These are phyloP conservation scores for Colletotrichum sojae DNA, from an alignment of 2,329 filamentous ascomycete genomes.

Conservation along the genomic window DNA sequence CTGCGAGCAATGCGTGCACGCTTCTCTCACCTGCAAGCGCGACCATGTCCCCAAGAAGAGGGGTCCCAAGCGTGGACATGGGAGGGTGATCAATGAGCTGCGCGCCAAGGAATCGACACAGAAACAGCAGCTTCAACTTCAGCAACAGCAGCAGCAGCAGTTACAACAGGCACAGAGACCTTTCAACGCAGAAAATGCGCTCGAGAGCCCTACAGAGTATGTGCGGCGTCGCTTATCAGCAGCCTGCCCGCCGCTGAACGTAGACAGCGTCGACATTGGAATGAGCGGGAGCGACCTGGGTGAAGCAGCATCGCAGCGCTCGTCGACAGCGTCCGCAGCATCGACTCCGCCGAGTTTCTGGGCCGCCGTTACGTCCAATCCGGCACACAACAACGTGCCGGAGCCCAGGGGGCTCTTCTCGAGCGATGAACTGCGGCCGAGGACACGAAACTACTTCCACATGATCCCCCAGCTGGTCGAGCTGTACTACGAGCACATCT, in stretches of 20 bases:
- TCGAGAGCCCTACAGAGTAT: slow-evolving; percentile 53
- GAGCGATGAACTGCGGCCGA: slow-evolving; percentile 60
- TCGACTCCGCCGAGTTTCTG: slow-evolving; percentile 48
- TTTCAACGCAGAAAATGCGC: slow-evolving; percentile 36
- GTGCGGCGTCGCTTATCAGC: slow-evolving; percentile 42
- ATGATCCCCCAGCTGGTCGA: slow-evolving; percentile 70
- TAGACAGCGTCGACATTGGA: slow-evolving; percentile 40
- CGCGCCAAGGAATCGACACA: slow-evolving; percentile 60
- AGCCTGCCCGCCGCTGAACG: slow-evolving; percentile 41
- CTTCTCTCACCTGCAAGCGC: slow-evolving; percentile 73
- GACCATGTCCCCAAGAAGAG: slow-evolving; percentile 76
- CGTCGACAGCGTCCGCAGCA: slow-evolving; percentile 42
- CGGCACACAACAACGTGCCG: slow-evolving; percentile 45
- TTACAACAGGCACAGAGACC: slow-evolving; percentile 21
- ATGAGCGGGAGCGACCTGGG: slow-evolving; percentile 40
- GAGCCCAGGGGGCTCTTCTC: slow-evolving; percentile 55
- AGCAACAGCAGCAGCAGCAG: slow-evolving; percentile 7
- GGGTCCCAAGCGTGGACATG: slow-evolving; percentile 73
- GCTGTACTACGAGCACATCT: slow-evolving; percentile 73
- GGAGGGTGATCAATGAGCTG: slow-evolving; percentile 74
- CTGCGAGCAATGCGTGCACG: slow-evolving; percentile 73
- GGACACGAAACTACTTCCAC: slow-evolving; percentile 58
- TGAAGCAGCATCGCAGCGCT: slow-evolving; percentile 34
- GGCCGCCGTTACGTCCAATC: slow-evolving; percentile 48
- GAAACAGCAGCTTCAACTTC: slow-evolving; percentile 51